Conservation (phyloP, 2,329 filamentous ascomycete species). For the Alternaria dauci region DNA sequence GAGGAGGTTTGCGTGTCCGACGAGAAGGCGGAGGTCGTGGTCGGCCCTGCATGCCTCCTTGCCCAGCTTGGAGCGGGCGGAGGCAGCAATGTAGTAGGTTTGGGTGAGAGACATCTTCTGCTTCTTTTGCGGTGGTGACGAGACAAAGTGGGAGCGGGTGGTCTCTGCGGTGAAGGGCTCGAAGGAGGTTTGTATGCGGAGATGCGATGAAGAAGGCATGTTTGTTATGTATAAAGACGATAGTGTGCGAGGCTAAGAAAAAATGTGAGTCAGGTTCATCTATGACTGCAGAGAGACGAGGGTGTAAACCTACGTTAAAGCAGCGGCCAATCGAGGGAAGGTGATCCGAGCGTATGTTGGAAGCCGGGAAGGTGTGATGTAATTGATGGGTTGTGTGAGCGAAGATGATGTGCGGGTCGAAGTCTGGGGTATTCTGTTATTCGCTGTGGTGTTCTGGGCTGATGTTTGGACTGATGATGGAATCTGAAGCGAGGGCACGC, state of each 20-base stretch:
- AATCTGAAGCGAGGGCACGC: conserved; percentile 27
- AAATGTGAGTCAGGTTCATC: conserved; percentile 62
- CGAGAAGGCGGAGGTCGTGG: conserved; percentile 92
- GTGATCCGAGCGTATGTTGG: conserved; percentile 42
- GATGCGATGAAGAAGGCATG: conserved; percentile 59
- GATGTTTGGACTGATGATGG: conserved; percentile 21
- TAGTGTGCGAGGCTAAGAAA: conserved; percentile 39
- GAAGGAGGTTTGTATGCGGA: conserved; percentile 57
- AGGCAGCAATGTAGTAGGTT: conserved; percentile 98
- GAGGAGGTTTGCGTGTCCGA: conserved; percentile 97
- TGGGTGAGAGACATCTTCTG: conserved; percentile 98
- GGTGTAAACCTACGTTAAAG: conserved; percentile 47
- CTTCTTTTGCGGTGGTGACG: conserved; percentile 61
- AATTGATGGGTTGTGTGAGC: conserved; percentile 9
- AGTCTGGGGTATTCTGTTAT: neutral
- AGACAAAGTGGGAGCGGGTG: conserved; percentile 54
- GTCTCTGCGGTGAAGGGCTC: conserved; percentile 57
- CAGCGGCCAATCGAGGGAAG: conserved; percentile 44
- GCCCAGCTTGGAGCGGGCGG: conserved; percentile 94
- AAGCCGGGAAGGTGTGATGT: conserved; percentile 17
- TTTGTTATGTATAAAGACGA: conserved; percentile 37
- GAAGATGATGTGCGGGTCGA: conserved; percentile 2
- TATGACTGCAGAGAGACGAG: conserved; percentile 40
- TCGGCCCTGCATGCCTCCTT: conserved; percentile 88
- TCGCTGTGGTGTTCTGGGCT: neutral